phyloP scores from a whole-genome alignment of 78 protist species.

The Dictyostelium intermedium region DNA sequence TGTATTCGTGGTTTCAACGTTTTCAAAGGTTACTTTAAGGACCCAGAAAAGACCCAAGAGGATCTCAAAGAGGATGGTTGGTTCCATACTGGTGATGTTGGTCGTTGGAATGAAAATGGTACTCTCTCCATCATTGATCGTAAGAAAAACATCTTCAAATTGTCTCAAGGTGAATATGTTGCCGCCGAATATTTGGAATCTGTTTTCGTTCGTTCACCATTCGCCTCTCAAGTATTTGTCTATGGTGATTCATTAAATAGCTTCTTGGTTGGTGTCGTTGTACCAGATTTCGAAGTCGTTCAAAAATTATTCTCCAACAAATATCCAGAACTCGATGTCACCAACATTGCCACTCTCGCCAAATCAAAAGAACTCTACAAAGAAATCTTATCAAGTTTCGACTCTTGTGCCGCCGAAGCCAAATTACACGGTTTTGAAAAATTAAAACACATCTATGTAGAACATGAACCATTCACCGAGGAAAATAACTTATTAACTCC shows the following conservation, averaged over 20 bases:
- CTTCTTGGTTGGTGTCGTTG: constrained; percentile 82
- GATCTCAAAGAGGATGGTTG: constrained; percentile 92
- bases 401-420: constrained; percentile 51
- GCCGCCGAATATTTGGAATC: constrained; percentile 90
- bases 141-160: constrained; percentile 95
- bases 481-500: constrained; percentile 88
- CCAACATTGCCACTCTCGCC: constrained; percentile 5
- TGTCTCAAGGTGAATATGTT: constrained; percentile 98
- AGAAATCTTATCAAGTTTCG: constrained; percentile 60
- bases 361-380: constrained; percentile 32
- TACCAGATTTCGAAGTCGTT: constrained; percentile 77
- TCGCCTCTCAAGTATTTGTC: constrained; percentile 77
- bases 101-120: constrained; percentile 85
- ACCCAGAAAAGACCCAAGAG: constrained; percentile 89
- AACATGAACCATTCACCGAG: constrained; percentile 67
- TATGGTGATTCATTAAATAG: constrained; percentile 80
- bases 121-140: constrained; percentile 92
- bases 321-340: constrained; percentile 8
- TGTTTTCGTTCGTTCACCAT: constrained; percentile 70
- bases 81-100: constrained; percentile 99
- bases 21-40: constrained; percentile 93
- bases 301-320: constrained; percentile 8
- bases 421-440: constrained; percentile 79
- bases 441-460: constrained; percentile 71
- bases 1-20: constrained; percentile 93